Evolutionary conservation across 441 rosid genomes (phyloP).

Genomic region (Erodium moschatum): DNA sequence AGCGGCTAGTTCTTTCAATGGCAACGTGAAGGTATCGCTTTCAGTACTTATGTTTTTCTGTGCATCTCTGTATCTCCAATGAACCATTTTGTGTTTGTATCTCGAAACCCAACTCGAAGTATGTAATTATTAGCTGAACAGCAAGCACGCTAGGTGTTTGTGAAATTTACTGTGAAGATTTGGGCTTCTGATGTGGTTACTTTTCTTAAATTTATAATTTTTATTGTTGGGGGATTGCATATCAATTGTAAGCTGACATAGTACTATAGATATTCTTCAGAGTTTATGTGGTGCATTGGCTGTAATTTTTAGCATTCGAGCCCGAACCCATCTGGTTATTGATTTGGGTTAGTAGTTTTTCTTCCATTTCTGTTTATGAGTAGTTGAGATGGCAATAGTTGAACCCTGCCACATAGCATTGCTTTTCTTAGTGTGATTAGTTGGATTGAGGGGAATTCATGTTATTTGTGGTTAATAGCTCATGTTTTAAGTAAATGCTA

Average conservation of each 20-base stretch:
- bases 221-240: neutral
- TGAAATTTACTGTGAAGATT: constrained; percentile 19
- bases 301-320: neutral
- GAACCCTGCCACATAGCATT: neutral
- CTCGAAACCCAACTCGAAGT: neutral
- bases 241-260: neutral
- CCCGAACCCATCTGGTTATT: neutral
- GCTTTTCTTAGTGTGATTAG: neutral
- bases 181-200: neutral
- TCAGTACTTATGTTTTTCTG: neutral
- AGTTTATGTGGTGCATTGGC: neutral
- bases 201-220: neutral
- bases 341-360: neutral
- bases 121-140: neutral
- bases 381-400: neutral
- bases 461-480: neutral
- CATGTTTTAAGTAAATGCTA: neutral
- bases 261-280: neutral
- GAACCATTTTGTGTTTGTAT: neutral
- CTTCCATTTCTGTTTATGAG: too few species aligned
- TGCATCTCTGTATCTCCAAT: neutral
- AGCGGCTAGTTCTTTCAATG: constrained; percentile 55
- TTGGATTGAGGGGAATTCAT: neutral
- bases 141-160: constrained; percentile 29
- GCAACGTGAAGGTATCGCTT: constrained; percentile 56